Evolutionary conservation across 106 monocot genomes (phyloP).

Genomic region (Phalaenopsis aphrodite): DNA sequence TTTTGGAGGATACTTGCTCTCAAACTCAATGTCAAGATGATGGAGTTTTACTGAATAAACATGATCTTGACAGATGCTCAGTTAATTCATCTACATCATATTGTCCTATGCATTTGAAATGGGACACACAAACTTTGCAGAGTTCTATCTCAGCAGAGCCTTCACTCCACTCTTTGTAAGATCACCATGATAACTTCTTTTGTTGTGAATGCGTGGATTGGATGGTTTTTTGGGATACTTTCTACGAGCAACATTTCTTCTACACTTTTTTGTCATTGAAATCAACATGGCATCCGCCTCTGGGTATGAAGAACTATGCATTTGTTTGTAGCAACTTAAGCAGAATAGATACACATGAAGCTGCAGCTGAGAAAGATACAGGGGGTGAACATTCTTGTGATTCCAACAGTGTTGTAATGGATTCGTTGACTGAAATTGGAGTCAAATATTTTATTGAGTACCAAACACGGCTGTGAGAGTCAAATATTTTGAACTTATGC

Average conservation of each 20-base stretch:
- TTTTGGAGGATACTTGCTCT: conserved; percentile 2
- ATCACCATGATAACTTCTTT: conserved; percentile 10
- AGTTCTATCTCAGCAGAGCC: neutral
- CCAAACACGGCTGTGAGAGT: too few species aligned
- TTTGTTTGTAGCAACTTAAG: conserved; percentile 14
- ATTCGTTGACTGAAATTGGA: conserved; percentile 7
- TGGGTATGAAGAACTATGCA: conserved; percentile 38
- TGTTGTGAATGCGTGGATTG: conserved; percentile 42
- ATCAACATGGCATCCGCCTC: conserved; percentile 81
- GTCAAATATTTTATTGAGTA: too few species aligned
- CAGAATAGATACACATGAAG: conserved; percentile 2
- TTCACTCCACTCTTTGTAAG: neutral
- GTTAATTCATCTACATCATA: conserved; percentile 15
- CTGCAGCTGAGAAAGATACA: conserved; percentile 13
- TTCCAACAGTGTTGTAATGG: neutral
- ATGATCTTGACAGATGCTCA: conserved; percentile 9
- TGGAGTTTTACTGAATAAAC: conserved; percentile 10
- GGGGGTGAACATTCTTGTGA: conserved; percentile 1
- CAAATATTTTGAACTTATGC: too few species aligned
- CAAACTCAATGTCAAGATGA: conserved; percentile 4
- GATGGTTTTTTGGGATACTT: conserved; percentile 88
- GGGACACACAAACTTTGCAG: conserved; percentile 4
- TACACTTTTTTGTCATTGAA: conserved; percentile 58
- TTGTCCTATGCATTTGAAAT: conserved; percentile 4
- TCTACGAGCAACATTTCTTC: conserved; percentile 71